Evolutionary conservation across 306 rosid species (phyloP).

Genomic region (Prunus salicina): DNA sequence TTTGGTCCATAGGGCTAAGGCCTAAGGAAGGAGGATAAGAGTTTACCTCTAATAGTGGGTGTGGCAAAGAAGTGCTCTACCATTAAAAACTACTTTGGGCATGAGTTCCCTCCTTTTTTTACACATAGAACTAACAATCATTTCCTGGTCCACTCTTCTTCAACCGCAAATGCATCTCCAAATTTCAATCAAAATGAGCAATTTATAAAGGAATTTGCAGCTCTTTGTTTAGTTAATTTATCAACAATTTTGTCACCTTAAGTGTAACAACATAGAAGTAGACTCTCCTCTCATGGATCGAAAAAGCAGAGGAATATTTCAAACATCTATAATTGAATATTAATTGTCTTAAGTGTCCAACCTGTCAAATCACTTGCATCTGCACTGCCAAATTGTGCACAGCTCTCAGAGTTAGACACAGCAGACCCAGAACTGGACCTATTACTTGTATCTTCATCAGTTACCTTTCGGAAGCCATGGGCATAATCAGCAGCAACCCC

Average conservation of each 20-base stretch:
- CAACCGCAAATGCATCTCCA: neutral
- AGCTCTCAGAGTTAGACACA: constrained; percentile 91
- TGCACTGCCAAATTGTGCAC: constrained; percentile 69
- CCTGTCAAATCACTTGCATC: constrained; percentile 99
- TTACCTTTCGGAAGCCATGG: constrained; percentile 57
- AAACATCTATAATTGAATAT: constrained; percentile 11
- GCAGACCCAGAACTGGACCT: constrained; percentile 98
- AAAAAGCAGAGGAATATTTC: neutral
- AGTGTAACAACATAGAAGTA: neutral
- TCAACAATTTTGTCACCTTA: neutral
- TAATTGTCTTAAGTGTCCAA: constrained; percentile 33
- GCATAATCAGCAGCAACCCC: constrained; percentile 47
- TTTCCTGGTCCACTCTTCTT: neutral
- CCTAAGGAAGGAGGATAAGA: neutral
- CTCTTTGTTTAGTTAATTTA: neutral
- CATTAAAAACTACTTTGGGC: neutral
- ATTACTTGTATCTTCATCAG: constrained; percentile 83
- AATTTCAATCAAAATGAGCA: neutral
- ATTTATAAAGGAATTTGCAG: constrained; percentile 1
- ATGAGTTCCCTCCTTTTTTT: too few species aligned
- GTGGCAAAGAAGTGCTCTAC: neutral
- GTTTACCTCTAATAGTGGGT: neutral
- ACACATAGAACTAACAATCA: too few species aligned
- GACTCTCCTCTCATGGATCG: neutral
- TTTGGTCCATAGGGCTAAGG: neutral